Conservation (phyloP, 2,329 filamentous ascomycete genomes). For the Aspergillus pseudotamarii region DNA sequence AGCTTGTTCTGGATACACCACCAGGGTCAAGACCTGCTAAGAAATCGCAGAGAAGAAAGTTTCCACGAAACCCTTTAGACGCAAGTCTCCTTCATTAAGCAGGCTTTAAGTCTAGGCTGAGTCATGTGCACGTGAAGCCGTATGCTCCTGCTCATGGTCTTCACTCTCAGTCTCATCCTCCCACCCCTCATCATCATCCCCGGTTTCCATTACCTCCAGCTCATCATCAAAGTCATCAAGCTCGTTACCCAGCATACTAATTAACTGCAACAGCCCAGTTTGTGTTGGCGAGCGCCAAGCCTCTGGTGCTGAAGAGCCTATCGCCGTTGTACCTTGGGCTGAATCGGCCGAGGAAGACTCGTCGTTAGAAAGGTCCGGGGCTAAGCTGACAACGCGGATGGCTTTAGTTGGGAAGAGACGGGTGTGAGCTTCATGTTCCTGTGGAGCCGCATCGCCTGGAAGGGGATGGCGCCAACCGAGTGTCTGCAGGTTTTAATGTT, state of each 20-base stretch:
- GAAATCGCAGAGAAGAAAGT: neutral
- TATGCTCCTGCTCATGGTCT: constrained; percentile 1
- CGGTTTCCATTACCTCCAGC: neutral
- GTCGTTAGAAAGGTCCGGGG: constrained; percentile 29
- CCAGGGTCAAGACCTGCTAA: neutral
- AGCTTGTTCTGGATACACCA: neutral
- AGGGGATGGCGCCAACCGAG: constrained; percentile 32
- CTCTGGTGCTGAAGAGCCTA: constrained; percentile 17
- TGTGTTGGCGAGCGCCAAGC: constrained; percentile 26
- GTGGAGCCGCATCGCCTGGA: constrained; percentile 17
- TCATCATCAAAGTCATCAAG: constrained; percentile 16
- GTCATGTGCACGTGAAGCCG: neutral
- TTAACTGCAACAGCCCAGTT: constrained; percentile 26
- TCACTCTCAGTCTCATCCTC: constrained; percentile 6
- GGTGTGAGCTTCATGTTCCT: constrained; percentile 25
- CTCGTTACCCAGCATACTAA: constrained; percentile 31
- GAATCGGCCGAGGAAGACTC: constrained; percentile 4
- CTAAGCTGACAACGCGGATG: constrained; percentile 44
- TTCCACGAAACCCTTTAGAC: neutral
- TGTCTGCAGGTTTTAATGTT: constrained; percentile 26
- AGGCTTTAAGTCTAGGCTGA: neutral
- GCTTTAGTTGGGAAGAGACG: constrained; percentile 44
- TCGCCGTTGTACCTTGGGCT: neutral
- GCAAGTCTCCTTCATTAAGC: neutral
- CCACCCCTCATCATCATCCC: constrained; percentile 7